Percentiles rank a stretch among this genome's conserved stretches.
Conservation (phyloP, 345 rosid genomes). For the Eucalyptus tenuipes region DNA sequence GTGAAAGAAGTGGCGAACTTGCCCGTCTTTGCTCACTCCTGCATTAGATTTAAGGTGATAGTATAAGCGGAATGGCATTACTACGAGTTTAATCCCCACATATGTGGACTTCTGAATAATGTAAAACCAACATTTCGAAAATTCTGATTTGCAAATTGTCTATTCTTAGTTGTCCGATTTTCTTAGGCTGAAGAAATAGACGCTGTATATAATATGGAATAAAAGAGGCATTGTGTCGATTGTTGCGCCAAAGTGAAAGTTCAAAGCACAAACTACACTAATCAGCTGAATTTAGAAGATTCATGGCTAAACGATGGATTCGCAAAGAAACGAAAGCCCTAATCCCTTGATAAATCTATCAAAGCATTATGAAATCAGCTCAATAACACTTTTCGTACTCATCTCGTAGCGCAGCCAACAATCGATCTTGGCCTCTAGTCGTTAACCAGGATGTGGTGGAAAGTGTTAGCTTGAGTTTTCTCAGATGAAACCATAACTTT, state of each 20-base stretch:
- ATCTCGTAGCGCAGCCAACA: background rate
- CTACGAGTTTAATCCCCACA: background rate
- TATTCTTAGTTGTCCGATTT: background rate
- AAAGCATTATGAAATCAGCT: background rate
- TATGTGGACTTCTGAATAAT: background rate
- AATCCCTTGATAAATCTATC: background rate
- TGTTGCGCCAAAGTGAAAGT: background rate
- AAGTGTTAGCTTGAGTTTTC: background rate
- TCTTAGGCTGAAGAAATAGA: background rate
- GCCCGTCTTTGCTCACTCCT: slow-evolving; percentile 91
- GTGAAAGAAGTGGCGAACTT: slow-evolving; percentile 86
- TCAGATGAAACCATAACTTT: background rate
- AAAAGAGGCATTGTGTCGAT: background rate
- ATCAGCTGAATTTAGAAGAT: background rate
- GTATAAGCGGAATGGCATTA: background rate
- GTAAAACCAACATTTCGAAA: background rate
- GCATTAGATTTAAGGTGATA: background rate
- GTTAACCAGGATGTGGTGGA: background rate
- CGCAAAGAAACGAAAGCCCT: background rate
- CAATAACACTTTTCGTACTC: background rate
- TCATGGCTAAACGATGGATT: background rate
- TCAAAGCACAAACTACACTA: background rate
- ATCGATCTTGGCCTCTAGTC: background rate
- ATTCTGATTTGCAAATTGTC: background rate
- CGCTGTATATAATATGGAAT: background rate